Evolutionary conservation across 169 alveolate genomes (phyloP).

Genomic region (Cryptosporidium tyzzeri): DNA sequence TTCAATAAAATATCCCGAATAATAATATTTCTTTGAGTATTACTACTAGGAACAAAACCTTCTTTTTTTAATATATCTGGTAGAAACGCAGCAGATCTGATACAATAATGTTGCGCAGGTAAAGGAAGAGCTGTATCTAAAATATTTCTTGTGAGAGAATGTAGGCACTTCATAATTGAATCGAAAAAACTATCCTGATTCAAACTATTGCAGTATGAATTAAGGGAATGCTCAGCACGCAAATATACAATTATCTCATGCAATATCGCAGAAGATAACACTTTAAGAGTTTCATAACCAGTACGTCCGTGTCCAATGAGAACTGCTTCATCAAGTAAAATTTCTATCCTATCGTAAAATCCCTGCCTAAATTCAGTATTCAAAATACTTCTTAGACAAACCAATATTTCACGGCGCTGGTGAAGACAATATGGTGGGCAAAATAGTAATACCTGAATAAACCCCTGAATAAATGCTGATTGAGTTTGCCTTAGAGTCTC

Average conservation of each 20-base stretch:
- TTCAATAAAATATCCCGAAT: conserved; percentile 59
- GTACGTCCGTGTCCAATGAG: conserved; percentile 71
- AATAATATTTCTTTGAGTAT: conserved; percentile 51
- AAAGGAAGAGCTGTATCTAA: conserved; percentile 69
- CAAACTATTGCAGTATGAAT: conserved; percentile 20
- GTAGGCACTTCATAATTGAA: conserved; percentile 50
- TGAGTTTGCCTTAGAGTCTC: conserved; percentile 71
- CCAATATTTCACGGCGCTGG: conserved; percentile 73
- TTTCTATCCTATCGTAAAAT: conserved; percentile 35
- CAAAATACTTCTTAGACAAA: conserved; percentile 61
- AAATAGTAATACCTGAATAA: conserved; percentile 41
- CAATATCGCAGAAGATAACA: conserved; percentile 57
- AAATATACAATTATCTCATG: conserved; percentile 62
- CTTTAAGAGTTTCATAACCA: conserved; percentile 72
- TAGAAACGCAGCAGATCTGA: conserved; percentile 62
- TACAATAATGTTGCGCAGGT: conserved; percentile 76
- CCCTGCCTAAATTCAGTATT: conserved; percentile 68
- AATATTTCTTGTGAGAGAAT: conserved; percentile 63
- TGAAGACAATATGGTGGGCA: conserved; percentile 72
- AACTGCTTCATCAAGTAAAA: conserved; percentile 62
- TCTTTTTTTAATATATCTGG: conserved; percentile 71
- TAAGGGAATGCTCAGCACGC: conserved; percentile 33
- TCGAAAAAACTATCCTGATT: conserved; percentile 54
- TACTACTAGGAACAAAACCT: conserved; percentile 44
- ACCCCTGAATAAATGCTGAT: conserved; percentile 54